These are phyloP conservation scores for Acanthamoeba divionensis DNA, from an alignment of 208 protist genomes.

Conservation along the genomic window DNA sequence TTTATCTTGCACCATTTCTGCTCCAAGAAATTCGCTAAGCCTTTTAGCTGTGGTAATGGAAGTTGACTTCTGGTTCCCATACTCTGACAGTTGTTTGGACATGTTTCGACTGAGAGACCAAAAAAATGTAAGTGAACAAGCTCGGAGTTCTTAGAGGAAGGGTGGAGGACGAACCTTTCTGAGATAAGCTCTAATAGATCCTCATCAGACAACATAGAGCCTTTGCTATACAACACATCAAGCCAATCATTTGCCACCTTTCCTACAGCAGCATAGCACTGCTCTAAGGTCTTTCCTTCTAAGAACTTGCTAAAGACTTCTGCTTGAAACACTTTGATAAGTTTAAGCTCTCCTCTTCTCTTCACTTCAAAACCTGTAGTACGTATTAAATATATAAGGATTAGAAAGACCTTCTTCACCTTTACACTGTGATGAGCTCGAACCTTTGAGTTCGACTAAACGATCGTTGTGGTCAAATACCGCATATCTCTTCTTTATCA, in stretches of 20 bases:
- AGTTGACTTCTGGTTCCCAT: constrained; percentile 97
- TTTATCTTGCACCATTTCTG: constrained; percentile 95
- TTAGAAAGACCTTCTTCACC: background rate
- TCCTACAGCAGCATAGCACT: constrained; percentile 94
- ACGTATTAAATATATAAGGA: background rate
- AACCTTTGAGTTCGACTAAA: constrained; percentile 98
- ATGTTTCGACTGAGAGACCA: constrained; percentile 85
- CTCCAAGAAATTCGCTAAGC: constrained; percentile 97
- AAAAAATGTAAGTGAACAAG: background rate
- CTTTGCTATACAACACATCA: constrained; percentile 91
- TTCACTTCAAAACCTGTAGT: constrained; percentile 97
- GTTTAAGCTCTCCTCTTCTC: constrained; percentile 98
- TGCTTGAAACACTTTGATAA: constrained; percentile 99
- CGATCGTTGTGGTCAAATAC: constrained; percentile 97
- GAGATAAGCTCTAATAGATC: constrained; percentile 96
- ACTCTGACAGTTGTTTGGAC: constrained; percentile 93
- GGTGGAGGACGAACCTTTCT: constrained; percentile 81
- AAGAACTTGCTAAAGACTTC: constrained; percentile 90
- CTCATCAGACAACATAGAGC: constrained; percentile 86
- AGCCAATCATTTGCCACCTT: constrained; percentile 94
- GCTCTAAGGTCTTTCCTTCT: constrained; percentile 90
- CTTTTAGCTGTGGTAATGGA: constrained; percentile 95
- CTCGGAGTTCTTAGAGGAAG: background rate
- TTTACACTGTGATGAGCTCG: background rate
- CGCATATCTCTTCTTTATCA: constrained; percentile 98